Evolutionary conservation across 2,329 filamentous ascomycete genomes (phyloP).

Genomic region (Fusarium longipes): DNA sequence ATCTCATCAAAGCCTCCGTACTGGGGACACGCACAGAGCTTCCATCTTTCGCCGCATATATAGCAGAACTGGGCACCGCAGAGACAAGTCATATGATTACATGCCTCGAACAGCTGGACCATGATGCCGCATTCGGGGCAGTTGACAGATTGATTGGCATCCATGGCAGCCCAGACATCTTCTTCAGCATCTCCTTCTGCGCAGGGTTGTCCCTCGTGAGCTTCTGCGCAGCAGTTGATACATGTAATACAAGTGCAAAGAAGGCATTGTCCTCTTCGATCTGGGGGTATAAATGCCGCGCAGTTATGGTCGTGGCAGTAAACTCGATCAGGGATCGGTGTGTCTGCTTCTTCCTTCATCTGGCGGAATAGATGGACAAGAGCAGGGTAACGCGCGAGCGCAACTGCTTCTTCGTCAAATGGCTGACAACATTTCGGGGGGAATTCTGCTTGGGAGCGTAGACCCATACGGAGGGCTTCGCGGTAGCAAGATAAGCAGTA

Average conservation of each 20-base stretch:
- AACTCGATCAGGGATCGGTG: slow-evolving; percentile 13
- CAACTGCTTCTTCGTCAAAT: slow-evolving; percentile 29
- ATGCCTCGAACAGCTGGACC: slow-evolving; percentile 36
- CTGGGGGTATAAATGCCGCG: slow-evolving; percentile 37
- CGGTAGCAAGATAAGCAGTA: slow-evolving; percentile 42
- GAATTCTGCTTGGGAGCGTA: slow-evolving; percentile 35
- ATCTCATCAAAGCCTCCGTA: slow-evolving; percentile 13
- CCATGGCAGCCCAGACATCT: slow-evolving; percentile 44
- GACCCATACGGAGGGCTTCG: slow-evolving; percentile 31
- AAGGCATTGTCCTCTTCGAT: slow-evolving; percentile 10
- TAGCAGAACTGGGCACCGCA: slow-evolving; percentile 64
- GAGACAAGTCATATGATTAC: slow-evolving; percentile 52
- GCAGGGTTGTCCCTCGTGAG: slow-evolving; percentile 25
- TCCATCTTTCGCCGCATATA: slow-evolving; percentile 57
- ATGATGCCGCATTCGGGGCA: slow-evolving; percentile 42
- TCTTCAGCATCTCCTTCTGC: slow-evolving; percentile 21
- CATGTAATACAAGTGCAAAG: slow-evolving; percentile 22
- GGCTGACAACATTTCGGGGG: slow-evolving; percentile 41
- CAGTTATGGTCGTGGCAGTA: slow-evolving; percentile 42
- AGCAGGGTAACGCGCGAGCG: slow-evolving; percentile 18
- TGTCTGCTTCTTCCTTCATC: slow-evolving; percentile 23
- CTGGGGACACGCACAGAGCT: slow-evolving; percentile 50
- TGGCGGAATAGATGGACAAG: slow-evolving; percentile 40
- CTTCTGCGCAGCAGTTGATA: slow-evolving; percentile 1
- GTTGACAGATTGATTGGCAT: slow-evolving; percentile 35